Conservation (phyloP, 805 yeast genomes). For the Starmera amethionina region DNA sequence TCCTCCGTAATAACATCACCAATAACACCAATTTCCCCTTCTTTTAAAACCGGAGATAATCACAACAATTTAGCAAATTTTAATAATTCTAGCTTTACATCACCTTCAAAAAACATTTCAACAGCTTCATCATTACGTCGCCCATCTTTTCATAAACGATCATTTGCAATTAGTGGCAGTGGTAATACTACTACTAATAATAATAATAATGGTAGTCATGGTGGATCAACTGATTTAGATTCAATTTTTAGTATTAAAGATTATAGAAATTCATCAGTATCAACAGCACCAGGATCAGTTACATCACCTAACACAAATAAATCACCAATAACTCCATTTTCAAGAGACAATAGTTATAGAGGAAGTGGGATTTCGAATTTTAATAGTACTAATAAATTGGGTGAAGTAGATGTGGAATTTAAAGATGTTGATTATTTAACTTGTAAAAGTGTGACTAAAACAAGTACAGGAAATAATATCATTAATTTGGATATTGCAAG, state of each 20-base stretch:
- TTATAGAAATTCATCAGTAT: not conserved
- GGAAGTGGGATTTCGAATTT: not conserved
- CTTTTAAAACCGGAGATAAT: too few relatives aligned
- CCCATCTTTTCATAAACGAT: not conserved
- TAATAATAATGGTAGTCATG: not conserved
- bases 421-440: not conserved
- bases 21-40: too few relatives aligned
- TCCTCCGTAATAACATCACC: too few relatives aligned
- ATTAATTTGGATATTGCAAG: constrained; percentile 11
- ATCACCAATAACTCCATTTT: too few relatives aligned
- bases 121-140: not conserved
- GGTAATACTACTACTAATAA: not conserved
- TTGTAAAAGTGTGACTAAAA: not conserved
- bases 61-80: too few relatives aligned
- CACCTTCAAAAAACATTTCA: not conserved
- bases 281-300: not conserved
- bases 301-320: not conserved
- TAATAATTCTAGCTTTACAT: too few relatives aligned
- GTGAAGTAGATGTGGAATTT: not conserved
- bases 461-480: constrained; percentile 3
- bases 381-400: not conserved
- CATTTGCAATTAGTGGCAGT: not conserved
- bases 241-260: not conserved
- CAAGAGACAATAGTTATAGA: not conserved
- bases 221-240: not conserved